Percentiles rank a stretch among this genome's conserved stretches.
These are phyloP conservation scores for Pestalotiopsis sp. DNA, from an alignment of 2,329 filamentous ascomycete genomes.

Conservation along the genomic window DNA sequence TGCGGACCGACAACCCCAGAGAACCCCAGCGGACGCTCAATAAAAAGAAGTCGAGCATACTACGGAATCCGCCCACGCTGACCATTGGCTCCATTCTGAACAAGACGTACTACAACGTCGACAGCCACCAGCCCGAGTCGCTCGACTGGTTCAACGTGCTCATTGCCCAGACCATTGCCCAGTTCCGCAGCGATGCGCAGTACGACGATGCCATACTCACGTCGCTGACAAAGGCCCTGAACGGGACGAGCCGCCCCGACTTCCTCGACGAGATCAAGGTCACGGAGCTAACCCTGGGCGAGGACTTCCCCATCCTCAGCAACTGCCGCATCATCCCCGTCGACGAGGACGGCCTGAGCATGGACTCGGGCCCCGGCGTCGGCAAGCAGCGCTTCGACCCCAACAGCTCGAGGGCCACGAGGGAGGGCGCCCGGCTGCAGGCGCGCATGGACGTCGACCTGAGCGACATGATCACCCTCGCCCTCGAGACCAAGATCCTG, in stretches of 20 bases:
- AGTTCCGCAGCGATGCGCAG: slow-evolving; percentile 90
- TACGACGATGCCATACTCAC: slow-evolving; percentile 88
- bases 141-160: slow-evolving; percentile 99
- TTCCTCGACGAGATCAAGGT: slow-evolving; percentile 94
- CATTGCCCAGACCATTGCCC: slow-evolving; percentile 93
- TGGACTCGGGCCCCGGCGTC: slow-evolving; percentile 43
- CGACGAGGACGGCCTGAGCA: slow-evolving; percentile 71
- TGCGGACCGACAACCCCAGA: slow-evolving; percentile 49
- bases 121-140: slow-evolving; percentile 94
- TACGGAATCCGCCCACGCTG: slow-evolving; percentile 73
- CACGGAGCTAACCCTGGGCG: slow-evolving; percentile 89
- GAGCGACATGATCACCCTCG: slow-evolving; percentile 93
- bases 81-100: slow-evolving; percentile 93
- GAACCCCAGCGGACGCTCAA: slow-evolving; percentile 50
- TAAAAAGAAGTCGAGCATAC: slow-evolving; percentile 71
- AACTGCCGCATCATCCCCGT: slow-evolving; percentile 96
- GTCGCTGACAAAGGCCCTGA: slow-evolving; percentile 82
- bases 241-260: slow-evolving; percentile 83
- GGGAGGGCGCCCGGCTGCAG: slow-evolving; percentile 77
- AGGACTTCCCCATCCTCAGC: slow-evolving; percentile 98
- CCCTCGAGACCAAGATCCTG: slow-evolving; percentile 89
- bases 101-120: slow-evolving; percentile 97
- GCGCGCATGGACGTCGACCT: slow-evolving; percentile 97
- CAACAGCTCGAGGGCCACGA: slow-evolving; percentile 47
- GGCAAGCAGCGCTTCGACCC: slow-evolving; percentile 53